Evolutionary conservation across 768 basidiomycete genomes (phyloP), one percentile per base, ranked within the genome.

Genomic region (Roridomyces roridus): DNA sequence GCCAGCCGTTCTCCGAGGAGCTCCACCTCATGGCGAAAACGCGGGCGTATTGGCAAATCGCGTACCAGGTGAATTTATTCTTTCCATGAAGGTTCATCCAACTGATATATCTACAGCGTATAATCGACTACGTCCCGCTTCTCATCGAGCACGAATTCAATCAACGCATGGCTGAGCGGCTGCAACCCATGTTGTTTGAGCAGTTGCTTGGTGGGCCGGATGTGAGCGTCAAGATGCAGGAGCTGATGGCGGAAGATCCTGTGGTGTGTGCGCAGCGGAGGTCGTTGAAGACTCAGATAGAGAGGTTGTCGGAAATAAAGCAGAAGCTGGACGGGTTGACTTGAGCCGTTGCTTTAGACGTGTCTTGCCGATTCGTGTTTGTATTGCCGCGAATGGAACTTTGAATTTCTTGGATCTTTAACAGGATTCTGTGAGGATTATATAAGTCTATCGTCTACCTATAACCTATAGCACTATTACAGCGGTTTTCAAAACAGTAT

Each of bases 101-200:
- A 17, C 51, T 50, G 5, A 23, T 25, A 15, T 8, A 34, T 21
- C n/a, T 18, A 1, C 47, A 84, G 83, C 79, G 83, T 10, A 64
- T 81, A 55, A 72, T 80, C 52, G 83, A 84, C 51, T 65, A 75
- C 51, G 43, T 84, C 15, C 80, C 82, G 0, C 62, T 77, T 5
- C 70, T 68, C 41, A 80, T 83, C 37, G 78, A 82, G 57, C 71
- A 72, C 24, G 60, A 69, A 8, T 66, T 84, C 46, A 68, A 80
- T 44, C 68, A 69, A 10, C 62, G 68, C 6, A 68, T 82, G 8
- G 71, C 73, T 1, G 55, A 65, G 1, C 60, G 52, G 12, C 41
- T 82, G 45, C 70, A 74, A 6, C 51, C 64, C 34, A 64, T 60
- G 44, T 66, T 83, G 1, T 39, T 72, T 17, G 49, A 70, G 12